Evolutionary conservation across 1,284 basidiomycete species (phyloP).

Genomic region (Tylopilus orsonianus): DNA sequence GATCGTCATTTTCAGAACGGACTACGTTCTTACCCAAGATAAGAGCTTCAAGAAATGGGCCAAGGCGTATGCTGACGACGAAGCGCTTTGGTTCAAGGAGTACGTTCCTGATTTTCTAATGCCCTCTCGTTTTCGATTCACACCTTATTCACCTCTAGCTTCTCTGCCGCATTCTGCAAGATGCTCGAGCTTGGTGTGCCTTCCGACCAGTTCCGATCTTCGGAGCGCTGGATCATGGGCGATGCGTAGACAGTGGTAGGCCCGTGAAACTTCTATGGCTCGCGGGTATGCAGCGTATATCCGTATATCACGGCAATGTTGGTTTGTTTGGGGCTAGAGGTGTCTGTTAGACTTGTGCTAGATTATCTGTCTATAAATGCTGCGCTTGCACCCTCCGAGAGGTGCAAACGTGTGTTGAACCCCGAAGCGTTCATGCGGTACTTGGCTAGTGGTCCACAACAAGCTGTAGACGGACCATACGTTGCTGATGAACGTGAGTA

Average conservation of each 20-base stretch:
- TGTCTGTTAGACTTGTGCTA: slow-evolving; percentile 1
- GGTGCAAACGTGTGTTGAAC: too few relatives aligned
- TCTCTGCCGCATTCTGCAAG: slow-evolving; percentile 71
- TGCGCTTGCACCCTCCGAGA: too few relatives aligned
- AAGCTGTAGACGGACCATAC: too few relatives aligned
- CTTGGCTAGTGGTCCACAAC: too few relatives aligned
- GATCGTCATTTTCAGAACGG: slow-evolving; percentile 51
- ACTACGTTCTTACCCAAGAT: slow-evolving; percentile 82
- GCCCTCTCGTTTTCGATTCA: background rate
- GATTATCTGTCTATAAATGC: background rate
- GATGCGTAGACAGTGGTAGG: slow-evolving; percentile 22
- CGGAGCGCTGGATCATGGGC: slow-evolving; percentile 76
- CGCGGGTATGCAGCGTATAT: background rate
- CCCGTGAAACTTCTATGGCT: background rate
- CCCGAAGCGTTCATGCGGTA: too few relatives aligned
- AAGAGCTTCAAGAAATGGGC: slow-evolving; percentile 87
- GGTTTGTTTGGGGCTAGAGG: background rate
- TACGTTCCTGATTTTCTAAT: slow-evolving; percentile 1
- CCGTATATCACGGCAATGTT: background rate
- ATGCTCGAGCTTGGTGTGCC: slow-evolving; percentile 93
- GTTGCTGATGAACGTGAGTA: too few relatives aligned
- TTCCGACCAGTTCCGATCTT: slow-evolving; percentile 63
- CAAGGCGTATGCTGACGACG: slow-evolving; percentile 80
- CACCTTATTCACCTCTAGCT: slow-evolving; percentile 46
- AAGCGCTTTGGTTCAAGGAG: slow-evolving; percentile 90